Conservation (phyloP, 371 early-diverging fungal genomes). For the Chytridiales sp. region DNA sequence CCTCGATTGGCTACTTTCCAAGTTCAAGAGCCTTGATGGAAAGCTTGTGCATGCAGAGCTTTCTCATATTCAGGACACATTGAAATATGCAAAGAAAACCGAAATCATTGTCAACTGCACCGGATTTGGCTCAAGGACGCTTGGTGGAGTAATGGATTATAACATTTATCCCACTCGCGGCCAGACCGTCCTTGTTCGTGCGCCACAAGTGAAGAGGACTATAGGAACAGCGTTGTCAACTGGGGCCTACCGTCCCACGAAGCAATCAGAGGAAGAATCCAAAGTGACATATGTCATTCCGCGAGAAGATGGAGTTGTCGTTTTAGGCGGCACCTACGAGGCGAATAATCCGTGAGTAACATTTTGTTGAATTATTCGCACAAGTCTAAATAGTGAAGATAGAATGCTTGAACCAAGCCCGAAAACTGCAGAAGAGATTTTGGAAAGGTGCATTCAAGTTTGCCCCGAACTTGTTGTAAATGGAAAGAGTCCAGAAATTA, state of each 20-base stretch:
- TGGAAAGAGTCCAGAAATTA: slow-evolving; percentile 55
- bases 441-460: slow-evolving; percentile 45
- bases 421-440: slow-evolving; percentile 41
- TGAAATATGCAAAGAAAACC: slow-evolving; percentile 22
- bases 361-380: background rate
- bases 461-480: slow-evolving; percentile 50
- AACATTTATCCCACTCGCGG: slow-evolving; percentile 70
- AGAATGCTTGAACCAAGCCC: background rate
- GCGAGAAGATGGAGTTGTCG: slow-evolving; percentile 69
- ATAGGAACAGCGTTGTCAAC: slow-evolving; percentile 20
- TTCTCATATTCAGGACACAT: slow-evolving; percentile 51
- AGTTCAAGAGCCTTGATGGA: slow-evolving; percentile 60
- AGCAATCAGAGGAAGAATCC: slow-evolving; percentile 7
- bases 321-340: slow-evolving; percentile 75
- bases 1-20: slow-evolving; percentile 58
- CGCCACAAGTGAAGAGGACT: slow-evolving; percentile 56
- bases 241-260: slow-evolving; percentile 27
- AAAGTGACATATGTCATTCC: slow-evolving; percentile 75
- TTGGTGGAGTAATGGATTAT: slow-evolving; percentile 71
- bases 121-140: slow-evolving; percentile 60
- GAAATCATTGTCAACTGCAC: slow-evolving; percentile 73
- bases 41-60: slow-evolving; percentile 43
- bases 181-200: slow-evolving; percentile 66
- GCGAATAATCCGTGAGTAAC: slow-evolving; percentile 57
- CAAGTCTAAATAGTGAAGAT: background rate